phyloP scores from a whole-genome alignment of 2,329 filamentous ascomycete species.

The Conoideocrella luteorostrata region DNA sequence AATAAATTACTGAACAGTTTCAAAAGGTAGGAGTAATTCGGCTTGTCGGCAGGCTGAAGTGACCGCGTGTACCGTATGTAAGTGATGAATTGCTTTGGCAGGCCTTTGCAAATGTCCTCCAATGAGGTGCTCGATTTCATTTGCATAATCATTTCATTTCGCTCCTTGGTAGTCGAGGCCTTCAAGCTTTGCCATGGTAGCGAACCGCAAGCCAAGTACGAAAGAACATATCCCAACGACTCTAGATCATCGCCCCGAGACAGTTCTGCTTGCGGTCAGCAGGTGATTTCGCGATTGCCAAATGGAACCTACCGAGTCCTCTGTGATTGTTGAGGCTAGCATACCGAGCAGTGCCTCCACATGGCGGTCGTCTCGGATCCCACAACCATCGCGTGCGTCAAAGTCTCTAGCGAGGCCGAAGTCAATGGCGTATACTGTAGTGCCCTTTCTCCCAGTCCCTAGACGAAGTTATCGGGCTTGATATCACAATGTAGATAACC shows the following conservation, averaged over 20 bases:
- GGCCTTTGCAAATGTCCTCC: conserved; percentile 66
- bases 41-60: conserved; percentile 68
- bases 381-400: background rate
- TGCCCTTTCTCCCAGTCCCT: conserved; percentile 97
- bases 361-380: background rate
- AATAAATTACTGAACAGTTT: conserved; percentile 71
- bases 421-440: conserved; percentile 98
- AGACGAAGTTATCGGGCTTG: conserved; percentile 99
- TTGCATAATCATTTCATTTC: conserved; percentile 32
- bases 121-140: conserved; percentile 47
- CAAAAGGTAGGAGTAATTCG: conserved; percentile 68
- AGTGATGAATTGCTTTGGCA: conserved; percentile 69
- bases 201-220: background rate
- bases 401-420: conserved; percentile 69
- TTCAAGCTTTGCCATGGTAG: conserved; percentile 3
- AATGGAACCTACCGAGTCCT: background rate
- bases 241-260: conserved; percentile 5
- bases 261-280: background rate
- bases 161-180: conserved; percentile 50
- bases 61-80: conserved; percentile 71
- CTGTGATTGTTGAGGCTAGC: conserved; percentile 4
- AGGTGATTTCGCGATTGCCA: background rate
- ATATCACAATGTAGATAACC: conserved; percentile 99
- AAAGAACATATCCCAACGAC: conserved; percentile 5
- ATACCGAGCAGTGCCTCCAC: conserved; percentile 1